Evolutionary conservation across 805 yeast genomes (phyloP).

Genomic region (Jamesozyma piceae): DNA sequence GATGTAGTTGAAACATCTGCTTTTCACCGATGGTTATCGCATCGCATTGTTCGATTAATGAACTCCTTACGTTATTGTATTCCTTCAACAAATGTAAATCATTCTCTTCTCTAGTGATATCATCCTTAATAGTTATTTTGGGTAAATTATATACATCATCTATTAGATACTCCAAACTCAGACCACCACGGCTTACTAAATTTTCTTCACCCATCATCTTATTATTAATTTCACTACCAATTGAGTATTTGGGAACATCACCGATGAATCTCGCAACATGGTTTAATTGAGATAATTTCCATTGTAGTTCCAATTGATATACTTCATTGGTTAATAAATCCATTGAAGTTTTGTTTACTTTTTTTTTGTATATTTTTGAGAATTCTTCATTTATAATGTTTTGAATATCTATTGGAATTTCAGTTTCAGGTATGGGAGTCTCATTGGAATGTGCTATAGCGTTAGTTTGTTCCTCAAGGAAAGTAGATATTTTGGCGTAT

Average conservation of each 20-base stretch:
- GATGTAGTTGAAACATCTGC: background rate
- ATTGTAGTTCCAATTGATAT: slow-evolving; percentile 13
- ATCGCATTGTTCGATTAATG: slow-evolving; percentile 13
- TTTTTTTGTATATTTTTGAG: slow-evolving; percentile 1
- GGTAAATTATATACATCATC: slow-evolving; percentile 21
- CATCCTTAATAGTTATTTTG: slow-evolving; percentile 7
- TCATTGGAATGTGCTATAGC: background rate
- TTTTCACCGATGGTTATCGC: slow-evolving; percentile 12
- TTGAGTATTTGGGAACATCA: slow-evolving; percentile 19
- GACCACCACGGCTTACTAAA: slow-evolving; percentile 4
- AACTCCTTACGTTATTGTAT: slow-evolving; percentile 18
- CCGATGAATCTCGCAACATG: slow-evolving; percentile 17
- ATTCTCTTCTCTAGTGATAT: slow-evolving; percentile 8
- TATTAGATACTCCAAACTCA: slow-evolving; percentile 14
- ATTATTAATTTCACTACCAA: slow-evolving; percentile 16
- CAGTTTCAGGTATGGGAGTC: background rate
- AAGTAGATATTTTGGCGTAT: slow-evolving; percentile 1
- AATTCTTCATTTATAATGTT: slow-evolving; percentile 6
- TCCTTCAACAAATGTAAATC: slow-evolving; percentile 15
- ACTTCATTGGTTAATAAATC: slow-evolving; percentile 15
- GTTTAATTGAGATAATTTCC: slow-evolving; percentile 11
- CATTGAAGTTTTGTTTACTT: slow-evolving; percentile 4
- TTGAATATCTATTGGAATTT: slow-evolving; percentile 9
- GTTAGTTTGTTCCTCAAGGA: slow-evolving; percentile 3
- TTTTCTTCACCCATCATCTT: slow-evolving; percentile 1